These are phyloP conservation scores for Aquilaria malaccensis DNA, from an alignment of 345 rosid species.

Conservation along the genomic window DNA sequence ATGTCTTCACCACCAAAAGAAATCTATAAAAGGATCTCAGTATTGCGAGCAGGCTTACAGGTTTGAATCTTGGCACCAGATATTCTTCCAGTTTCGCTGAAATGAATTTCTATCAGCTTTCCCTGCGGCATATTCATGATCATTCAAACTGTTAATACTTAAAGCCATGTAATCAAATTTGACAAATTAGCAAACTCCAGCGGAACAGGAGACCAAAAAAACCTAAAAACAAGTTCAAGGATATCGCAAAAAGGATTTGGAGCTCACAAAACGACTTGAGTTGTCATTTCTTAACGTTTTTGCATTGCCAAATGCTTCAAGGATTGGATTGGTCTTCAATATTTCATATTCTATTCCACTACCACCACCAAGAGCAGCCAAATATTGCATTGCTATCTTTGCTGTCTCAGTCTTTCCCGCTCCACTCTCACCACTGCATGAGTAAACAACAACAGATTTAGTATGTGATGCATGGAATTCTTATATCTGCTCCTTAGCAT, in stretches of 20 bases:
- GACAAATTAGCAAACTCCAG: background rate
- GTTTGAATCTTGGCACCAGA: conserved; percentile 99
- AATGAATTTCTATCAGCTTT: conserved; percentile 90
- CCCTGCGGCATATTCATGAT: conserved; percentile 54
- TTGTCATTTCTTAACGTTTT: conserved; percentile 94
- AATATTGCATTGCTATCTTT: conserved; percentile 98
- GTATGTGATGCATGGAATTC: background rate
- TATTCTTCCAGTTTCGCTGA: conserved; percentile 94
- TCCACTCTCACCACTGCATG: conserved; percentile 94
- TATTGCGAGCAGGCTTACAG: conserved; percentile 48
- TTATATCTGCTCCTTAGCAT: background rate
- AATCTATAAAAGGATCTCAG: conserved; percentile 5
- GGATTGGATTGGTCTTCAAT: conserved; percentile 89
- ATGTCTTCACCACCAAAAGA: conserved; percentile 4
- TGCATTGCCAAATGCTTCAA: conserved; percentile 99
- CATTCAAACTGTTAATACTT: conserved; percentile 21
- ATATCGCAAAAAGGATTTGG: conserved; percentile 18
- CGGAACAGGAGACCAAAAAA: background rate
- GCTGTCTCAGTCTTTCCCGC: conserved; percentile 99
- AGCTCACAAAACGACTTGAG: conserved; percentile 98
- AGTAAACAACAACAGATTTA: conserved; percentile 22
- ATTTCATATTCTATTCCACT: conserved; percentile 98
- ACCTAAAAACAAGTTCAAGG: background rate
- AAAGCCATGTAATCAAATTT: conserved; percentile 1
- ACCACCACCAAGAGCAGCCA: conserved; percentile 99